phyloP scores from a whole-genome alignment of 805 yeast species.

The Candida insectorum region DNA sequence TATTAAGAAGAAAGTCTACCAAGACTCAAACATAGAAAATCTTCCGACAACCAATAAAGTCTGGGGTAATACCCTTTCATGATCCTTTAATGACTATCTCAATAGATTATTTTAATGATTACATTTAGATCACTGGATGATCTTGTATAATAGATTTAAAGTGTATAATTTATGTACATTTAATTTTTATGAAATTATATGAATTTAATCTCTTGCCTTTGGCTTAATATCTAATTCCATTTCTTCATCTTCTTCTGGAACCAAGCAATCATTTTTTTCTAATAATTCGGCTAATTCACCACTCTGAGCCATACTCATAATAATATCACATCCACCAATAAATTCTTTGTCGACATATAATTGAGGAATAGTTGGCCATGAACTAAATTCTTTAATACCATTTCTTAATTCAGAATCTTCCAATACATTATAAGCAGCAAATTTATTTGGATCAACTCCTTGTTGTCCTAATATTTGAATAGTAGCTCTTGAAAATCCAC shows the following conservation, averaged over 20 bases:
- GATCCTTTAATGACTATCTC: too few relatives aligned
- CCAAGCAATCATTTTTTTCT: slow-evolving; percentile 73
- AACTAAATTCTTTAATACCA: slow-evolving; percentile 91
- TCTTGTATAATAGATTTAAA: not conserved
- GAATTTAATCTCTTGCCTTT: slow-evolving; percentile 23
- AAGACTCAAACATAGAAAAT: slow-evolving; percentile 3
- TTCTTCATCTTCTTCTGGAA: slow-evolving; percentile 68
- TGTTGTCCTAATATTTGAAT: slow-evolving; percentile 91
- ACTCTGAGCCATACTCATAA: slow-evolving; percentile 81
- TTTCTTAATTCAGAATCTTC: slow-evolving; percentile 93
- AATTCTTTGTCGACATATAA: slow-evolving; percentile 87
- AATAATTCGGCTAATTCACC: slow-evolving; percentile 90
- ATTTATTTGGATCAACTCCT: slow-evolving; percentile 94
- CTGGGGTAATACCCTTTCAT: too few relatives aligned
- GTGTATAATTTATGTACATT: not conserved
- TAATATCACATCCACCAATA: slow-evolving; percentile 95
- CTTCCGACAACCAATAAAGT: too few relatives aligned
- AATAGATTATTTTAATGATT: too few relatives aligned
- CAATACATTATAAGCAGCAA: slow-evolving; percentile 94
- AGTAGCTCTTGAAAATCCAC: slow-evolving; percentile 96
- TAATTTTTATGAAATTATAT: not conserved
- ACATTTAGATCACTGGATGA: not conserved
- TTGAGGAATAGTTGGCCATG: slow-evolving; percentile 99
- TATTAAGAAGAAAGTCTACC: slow-evolving; percentile 51
- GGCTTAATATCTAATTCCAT: slow-evolving; percentile 33